Evolutionary conservation across 176 grass and related monocot species (phyloP), one percentile per base, ranked within the genome.

Genomic region (Avena insularis): DNA sequence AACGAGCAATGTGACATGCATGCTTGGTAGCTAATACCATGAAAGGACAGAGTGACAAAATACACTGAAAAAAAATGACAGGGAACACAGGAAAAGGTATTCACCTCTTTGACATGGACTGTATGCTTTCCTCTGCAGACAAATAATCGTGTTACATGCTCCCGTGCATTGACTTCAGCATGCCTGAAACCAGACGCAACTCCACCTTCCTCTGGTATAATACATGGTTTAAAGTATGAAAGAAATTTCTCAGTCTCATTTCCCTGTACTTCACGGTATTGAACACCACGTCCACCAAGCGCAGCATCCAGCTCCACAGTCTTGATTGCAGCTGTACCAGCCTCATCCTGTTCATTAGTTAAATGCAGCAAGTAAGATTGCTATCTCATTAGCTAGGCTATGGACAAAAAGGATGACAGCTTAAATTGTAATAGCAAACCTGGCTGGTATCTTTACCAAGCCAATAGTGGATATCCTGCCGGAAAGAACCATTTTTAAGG

Each of bases 141-240:
- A 85, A 99, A 96, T 91, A 99, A 86, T 36, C 90, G 89, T 25
- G 85, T 91, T 71, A 90, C 89, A 90, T 92, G 93, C 75, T 91
- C 94, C 51, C 67, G 64, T 71, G 93, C 87, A 80, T 95, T 94
- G 46, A 92, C 77, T 85, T 98, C 92, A 51, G 83, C n/a, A 83
- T 96, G 90, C 79, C 87, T 98, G 85, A 93, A 95, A 71, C 95
- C 95, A 82, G 95, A 98, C 79, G 90, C 84, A 86, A 92, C 73
- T 67, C 97, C 90, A 62, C 97, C 97, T 89, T 99, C 82, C 59
- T 90, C 92, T 67, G 97, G 97, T 86, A 99, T 99, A 86, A 99
- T 99, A 85, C 97, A 99, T 20, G 97, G 97, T 91, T 96, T 99
- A 85, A 99, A 99, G 86, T 99, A 99, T 10, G 97, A 99, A 83